Evolutionary conservation across 2,329 filamentous ascomycete species (phyloP).

Genomic region (Hypoxylon sp.): DNA sequence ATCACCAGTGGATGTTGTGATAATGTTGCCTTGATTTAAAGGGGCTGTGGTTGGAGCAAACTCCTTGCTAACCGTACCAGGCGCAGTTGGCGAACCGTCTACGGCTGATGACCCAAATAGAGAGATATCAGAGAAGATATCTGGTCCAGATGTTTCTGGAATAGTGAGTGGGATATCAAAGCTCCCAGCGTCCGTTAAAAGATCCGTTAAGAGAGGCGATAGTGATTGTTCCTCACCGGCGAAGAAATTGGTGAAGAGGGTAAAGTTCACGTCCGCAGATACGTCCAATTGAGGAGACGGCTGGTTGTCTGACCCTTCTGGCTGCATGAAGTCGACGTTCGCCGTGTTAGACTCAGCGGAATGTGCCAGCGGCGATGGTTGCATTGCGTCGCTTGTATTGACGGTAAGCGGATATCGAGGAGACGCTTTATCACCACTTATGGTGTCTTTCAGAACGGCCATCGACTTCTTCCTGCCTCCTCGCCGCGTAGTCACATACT

Average conservation of each 20-base stretch:
- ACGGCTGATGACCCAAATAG: not conserved
- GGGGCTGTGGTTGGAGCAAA: not conserved
- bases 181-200: not conserved
- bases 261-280: not conserved
- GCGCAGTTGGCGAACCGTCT: not conserved
- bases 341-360: not conserved
- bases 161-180: not conserved
- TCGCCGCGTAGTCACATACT: not conserved
- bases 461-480: not conserved
- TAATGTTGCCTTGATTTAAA: not conserved
- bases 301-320: not conserved
- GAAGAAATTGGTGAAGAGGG: not conserved
- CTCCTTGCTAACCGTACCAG: not conserved
- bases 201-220: not conserved
- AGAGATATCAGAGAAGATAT: not conserved
- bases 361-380: not conserved
- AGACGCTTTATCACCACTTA: not conserved
- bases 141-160: not conserved
- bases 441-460: not conserved
- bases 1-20: not conserved
- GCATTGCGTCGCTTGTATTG: not conserved
- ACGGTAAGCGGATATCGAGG: not conserved
- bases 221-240: not conserved
- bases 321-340: not conserved
- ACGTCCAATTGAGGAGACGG: not conserved